Evolutionary conservation across 495 filamentous ascomycete genomes (phyloP).

Genomic region (Penicillium soppii): DNA sequence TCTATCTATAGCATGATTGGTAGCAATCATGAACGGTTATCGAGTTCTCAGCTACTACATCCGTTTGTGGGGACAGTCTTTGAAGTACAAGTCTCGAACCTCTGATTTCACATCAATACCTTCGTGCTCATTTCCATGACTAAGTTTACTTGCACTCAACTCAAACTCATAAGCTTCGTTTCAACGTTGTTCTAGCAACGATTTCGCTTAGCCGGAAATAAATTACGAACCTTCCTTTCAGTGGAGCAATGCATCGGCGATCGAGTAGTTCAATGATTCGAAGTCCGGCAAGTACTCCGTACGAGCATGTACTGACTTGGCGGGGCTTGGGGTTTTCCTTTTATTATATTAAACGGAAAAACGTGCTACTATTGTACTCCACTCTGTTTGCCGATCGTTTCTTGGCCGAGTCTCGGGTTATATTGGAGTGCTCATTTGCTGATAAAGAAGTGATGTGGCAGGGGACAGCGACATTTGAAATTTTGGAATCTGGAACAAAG

Average conservation of each 20-base stretch:
- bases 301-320: not conserved
- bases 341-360: not conserved
- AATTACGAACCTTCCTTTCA: constrained; percentile 3
- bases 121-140: not conserved
- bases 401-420: constrained; percentile 2
- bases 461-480: not conserved
- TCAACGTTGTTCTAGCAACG: constrained; percentile 14
- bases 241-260: constrained; percentile 11
- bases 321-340: constrained; percentile 1
- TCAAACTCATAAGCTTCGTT: not conserved
- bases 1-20: not conserved
- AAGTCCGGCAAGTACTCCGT: not conserved
- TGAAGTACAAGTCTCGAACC: not conserved
- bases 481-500: not conserved
- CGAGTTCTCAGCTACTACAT: not conserved
- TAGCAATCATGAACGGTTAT: not conserved
- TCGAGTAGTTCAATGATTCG: constrained; percentile 1
- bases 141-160: not conserved
- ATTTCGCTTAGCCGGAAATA: constrained; percentile 1
- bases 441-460: not conserved
- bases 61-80: not conserved
- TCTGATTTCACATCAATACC: not conserved
- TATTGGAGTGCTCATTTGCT: not conserved
- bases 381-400: constrained; percentile 11
- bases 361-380: constrained; percentile 4